Base-by-base conservation (phyloP, 352 stramenopile genomes). In the Blastocystis sp. region DNA sequence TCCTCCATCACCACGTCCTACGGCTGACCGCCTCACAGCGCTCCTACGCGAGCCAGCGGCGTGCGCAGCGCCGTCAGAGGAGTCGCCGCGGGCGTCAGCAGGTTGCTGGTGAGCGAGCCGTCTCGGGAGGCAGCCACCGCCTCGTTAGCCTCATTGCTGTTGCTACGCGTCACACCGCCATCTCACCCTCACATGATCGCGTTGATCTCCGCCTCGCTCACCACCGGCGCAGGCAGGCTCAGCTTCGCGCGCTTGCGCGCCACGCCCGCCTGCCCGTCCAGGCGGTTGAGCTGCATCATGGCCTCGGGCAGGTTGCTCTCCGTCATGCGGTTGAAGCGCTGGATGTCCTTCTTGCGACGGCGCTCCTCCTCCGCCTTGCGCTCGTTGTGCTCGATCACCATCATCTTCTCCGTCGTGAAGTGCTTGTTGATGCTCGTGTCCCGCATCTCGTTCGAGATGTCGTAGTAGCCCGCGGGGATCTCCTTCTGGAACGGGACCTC, bases 401-500 rank as follows among this genome's bases (percentile, higher is more conserved):
- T 89, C 17, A 62, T 41, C 38, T 60, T 74, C 38, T 89, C 89
- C 2, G 1, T 19, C 40, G 52, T 95, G 92, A 7, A 94, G 76
- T 92, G 92, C 90, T 92, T 70, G 86, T 93, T 89, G 62, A 90
- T 38, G 88, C 92, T 62, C 10, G 90, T 90, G 38, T 89, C 70
- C 41, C n/a, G 60, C 67, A 94, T 93, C 89, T 99, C 97, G 34
- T 93, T 91, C 0, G 90, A 88, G 21, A 96, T 94, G 84, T 98
- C 94, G 90, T 98, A 98, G 92, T 99, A 99, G 2, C 97, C 97
- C 45, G 93, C 92, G 0, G 97, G 96, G 1, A 95, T 95, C 43
- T 93, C 92, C 76, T 98, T 98, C 89, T 99, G 93, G 90, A 99
- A 99, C 38, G 96, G 96, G 89, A 99, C 98, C 91, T 99, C 96